Evolutionary conservation across 2,329 filamentous ascomycete species (phyloP).

Genomic region (Aureobasidium sp.): DNA sequence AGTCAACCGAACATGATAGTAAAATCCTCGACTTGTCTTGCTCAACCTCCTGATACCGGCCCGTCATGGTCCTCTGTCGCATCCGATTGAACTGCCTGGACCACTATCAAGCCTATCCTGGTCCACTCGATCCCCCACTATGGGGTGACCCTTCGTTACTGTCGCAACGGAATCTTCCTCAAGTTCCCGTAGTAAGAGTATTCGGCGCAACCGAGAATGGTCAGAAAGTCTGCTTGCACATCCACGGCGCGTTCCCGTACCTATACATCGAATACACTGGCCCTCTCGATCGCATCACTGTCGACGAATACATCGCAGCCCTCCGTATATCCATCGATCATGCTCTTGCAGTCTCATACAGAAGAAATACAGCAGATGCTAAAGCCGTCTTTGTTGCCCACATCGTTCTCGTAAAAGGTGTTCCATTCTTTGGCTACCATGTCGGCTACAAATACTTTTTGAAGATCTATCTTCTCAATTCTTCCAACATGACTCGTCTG

Average conservation of each 20-base stretch:
- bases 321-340: conserved; percentile 92
- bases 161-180: conserved; percentile 67
- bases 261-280: conserved; percentile 91
- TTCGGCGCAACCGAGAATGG: conserved; percentile 96
- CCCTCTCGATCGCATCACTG: conserved; percentile 59
- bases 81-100: conserved; percentile 97
- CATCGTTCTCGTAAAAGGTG: conserved; percentile 90
- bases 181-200: conserved; percentile 86
- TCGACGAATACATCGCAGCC: conserved; percentile 78
- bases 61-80: conserved; percentile 46
- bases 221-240: conserved; percentile 95
- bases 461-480: conserved; percentile 96
- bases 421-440: conserved; percentile 96
- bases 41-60: conserved; percentile 3
- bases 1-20: conserved; percentile 4
- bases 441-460: conserved; percentile 93
- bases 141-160: conserved; percentile 54
- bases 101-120: conserved; percentile 86
- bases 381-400: conserved; percentile 84
- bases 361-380: conserved; percentile 75
- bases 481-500: conserved; percentile 85
- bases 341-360: conserved; percentile 87
- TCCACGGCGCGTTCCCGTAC: conserved; percentile 97
- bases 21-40: not conserved
- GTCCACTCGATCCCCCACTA: conserved; percentile 83